These are phyloP conservation scores for Penicillium sp. DNA, from an alignment of 2,329 filamentous ascomycete genomes.

Conservation along the genomic window DNA sequence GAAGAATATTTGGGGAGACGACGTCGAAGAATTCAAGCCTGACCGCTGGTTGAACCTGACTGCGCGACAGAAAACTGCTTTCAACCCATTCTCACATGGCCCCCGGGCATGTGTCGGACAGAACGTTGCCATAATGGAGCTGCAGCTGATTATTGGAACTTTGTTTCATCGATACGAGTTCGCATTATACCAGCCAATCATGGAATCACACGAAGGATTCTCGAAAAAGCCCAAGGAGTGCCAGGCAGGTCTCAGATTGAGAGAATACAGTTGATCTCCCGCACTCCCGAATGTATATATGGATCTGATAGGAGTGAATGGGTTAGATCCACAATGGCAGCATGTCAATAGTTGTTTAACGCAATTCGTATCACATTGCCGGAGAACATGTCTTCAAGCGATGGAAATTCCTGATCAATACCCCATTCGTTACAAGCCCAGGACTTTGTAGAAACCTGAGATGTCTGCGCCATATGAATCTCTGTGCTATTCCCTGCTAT, in stretches of 20 bases:
- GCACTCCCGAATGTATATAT: not conserved
- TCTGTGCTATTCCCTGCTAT: not conserved
- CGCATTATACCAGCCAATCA: constrained; percentile 9
- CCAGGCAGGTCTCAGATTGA: constrained; percentile 13
- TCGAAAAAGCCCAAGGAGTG: constrained; percentile 21
- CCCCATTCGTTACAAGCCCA: constrained; percentile 7
- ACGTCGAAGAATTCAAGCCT: constrained; percentile 35
- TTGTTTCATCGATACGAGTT: constrained; percentile 20
- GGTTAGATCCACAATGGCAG: not conserved
- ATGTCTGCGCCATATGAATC: not conserved
- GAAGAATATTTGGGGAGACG: constrained; percentile 35
- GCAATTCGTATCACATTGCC: constrained; percentile 3
- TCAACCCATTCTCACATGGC: constrained; percentile 38
- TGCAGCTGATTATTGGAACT: constrained; percentile 32
- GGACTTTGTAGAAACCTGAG: not conserved
- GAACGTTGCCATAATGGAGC: constrained; percentile 38
- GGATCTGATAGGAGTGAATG: not conserved
- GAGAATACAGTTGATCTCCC: not conserved
- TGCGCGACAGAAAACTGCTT: constrained; percentile 28
- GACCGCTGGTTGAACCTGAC: constrained; percentile 28
- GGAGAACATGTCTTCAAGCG: constrained; percentile 16
- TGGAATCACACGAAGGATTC: constrained; percentile 19
- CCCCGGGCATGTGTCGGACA: constrained; percentile 38
- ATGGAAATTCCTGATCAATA: constrained; percentile 12
- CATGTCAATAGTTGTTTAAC: not conserved